Conservation (phyloP, 208 protist genomes). For the Wallacemonas rigidus region DNA sequence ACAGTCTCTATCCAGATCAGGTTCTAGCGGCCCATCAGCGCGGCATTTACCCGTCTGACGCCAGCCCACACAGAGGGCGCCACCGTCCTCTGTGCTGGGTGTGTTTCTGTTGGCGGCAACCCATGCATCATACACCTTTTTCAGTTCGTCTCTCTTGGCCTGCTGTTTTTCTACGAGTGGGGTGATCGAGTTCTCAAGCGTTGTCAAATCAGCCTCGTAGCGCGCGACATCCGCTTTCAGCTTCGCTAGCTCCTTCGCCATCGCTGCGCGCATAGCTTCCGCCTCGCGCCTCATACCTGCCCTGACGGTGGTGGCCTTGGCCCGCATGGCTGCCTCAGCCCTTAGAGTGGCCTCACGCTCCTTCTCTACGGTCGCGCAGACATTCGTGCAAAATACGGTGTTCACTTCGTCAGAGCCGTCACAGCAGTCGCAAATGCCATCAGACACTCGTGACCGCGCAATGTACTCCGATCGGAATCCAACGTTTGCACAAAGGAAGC, state of each 20-base stretch:
- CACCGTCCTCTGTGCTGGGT: constrained; percentile 7
- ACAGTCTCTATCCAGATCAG: constrained; percentile 41
- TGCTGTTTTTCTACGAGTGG: constrained; percentile 38
- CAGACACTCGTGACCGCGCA: constrained; percentile 76
- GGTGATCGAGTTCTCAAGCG: constrained; percentile 16
- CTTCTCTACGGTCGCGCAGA: constrained; percentile 48
- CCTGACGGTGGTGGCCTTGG: constrained; percentile 27
- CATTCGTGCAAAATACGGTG: constrained; percentile 52
- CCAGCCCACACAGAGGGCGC: constrained; percentile 46
- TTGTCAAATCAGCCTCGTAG: constrained; percentile 15
- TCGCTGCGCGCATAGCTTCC: constrained; percentile 6
- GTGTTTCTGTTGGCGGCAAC: background rate
- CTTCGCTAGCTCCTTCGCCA: constrained; percentile 23
- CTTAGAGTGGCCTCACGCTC: constrained; percentile 27
- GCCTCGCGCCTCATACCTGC: constrained; percentile 20
- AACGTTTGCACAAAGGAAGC: constrained; percentile 87
- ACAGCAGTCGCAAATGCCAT: constrained; percentile 95
- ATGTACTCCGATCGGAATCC: constrained; percentile 57
- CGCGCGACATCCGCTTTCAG: constrained; percentile 22
- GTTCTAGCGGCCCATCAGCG: constrained; percentile 19
- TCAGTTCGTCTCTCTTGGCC: constrained; percentile 28
- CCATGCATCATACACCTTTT: constrained; percentile 20
- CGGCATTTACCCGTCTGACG: constrained; percentile 43
- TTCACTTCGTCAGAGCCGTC: constrained; percentile 91
- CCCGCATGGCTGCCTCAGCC: constrained; percentile 36